Evolutionary conservation across 352 stramenopile species (phyloP).

Genomic region (Pythium insidiosum): DNA sequence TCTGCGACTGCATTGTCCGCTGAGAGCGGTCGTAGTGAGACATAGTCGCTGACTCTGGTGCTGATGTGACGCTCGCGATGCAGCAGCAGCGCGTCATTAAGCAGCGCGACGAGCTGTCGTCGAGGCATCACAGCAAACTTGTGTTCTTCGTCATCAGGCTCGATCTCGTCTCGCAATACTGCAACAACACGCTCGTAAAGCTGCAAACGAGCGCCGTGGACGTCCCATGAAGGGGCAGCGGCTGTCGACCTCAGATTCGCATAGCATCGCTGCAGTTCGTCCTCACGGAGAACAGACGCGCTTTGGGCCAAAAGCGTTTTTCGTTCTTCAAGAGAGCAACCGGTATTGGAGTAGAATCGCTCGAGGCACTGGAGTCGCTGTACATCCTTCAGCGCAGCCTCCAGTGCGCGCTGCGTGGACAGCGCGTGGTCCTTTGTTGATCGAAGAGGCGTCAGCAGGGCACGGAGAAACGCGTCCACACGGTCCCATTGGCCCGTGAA

Average conservation of each 20-base stretch:
- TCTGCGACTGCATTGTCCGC: neutral
- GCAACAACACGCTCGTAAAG: conserved; percentile 38
- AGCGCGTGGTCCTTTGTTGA: conserved; percentile 5
- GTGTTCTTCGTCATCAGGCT: conserved; percentile 23
- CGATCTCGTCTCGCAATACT: conserved; percentile 33
- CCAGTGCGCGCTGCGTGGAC: conserved; percentile 10
- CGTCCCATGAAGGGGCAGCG: conserved; percentile 11
- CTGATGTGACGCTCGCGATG: conserved; percentile 1
- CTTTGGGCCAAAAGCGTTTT: too few species aligned
- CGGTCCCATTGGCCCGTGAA: conserved; percentile 32
- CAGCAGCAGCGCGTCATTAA: conserved; percentile 28
- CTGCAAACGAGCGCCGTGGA: conserved; percentile 26
- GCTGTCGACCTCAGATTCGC: neutral
- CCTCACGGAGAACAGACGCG: too few species aligned
- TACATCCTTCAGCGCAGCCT: conserved; percentile 10
- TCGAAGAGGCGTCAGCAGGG: conserved; percentile 21
- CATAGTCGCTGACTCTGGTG: neutral
- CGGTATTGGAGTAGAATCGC: neutral
- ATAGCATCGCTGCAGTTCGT: neutral
- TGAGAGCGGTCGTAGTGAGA: conserved; percentile 1
- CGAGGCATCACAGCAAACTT: conserved; percentile 38
- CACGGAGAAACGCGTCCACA: conserved; percentile 28
- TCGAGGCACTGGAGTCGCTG: neutral
- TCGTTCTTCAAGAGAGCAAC: too few species aligned
- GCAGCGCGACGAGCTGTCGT: conserved; percentile 26